Evolutionary conservation across 345 rosid genomes (phyloP).

Genomic region (Pseudoturritis turrita): DNA sequence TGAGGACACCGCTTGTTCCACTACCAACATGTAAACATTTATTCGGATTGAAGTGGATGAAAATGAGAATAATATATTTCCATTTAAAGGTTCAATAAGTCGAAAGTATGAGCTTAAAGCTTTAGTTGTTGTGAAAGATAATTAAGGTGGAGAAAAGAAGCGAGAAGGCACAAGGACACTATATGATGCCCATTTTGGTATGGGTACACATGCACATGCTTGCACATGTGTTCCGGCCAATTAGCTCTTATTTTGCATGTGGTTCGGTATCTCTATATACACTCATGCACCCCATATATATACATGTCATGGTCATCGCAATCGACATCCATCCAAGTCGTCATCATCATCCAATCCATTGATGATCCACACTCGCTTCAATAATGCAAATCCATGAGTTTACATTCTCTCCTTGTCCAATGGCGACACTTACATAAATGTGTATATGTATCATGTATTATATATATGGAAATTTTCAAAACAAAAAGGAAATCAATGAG

Average conservation of each 20-base stretch:
- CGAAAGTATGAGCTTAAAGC: conserved; percentile 4
- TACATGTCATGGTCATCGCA: conserved; percentile 21
- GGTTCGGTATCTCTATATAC: conserved; percentile 26
- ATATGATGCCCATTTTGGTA: conserved; percentile 33
- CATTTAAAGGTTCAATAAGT: background rate
- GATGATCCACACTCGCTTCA: conserved; percentile 4
- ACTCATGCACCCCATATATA: conserved; percentile 14
- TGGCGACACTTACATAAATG: background rate
- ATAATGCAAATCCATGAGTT: conserved; percentile 20
- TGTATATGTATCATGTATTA: background rate
- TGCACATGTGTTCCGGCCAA: conserved; percentile 36
- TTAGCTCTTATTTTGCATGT: conserved; percentile 32
- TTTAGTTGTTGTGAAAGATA: conserved; percentile 24
- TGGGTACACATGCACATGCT: conserved; percentile 31
- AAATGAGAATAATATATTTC: background rate
- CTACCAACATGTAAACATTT: background rate
- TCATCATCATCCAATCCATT: conserved; percentile 14
- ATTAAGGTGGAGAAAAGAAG: conserved; percentile 27
- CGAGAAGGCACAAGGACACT: conserved; percentile 29
- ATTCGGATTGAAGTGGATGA: background rate
- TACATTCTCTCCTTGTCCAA: conserved; percentile 11
- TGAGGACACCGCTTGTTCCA: background rate
- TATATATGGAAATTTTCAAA: background rate
- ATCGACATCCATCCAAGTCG: conserved; percentile 16
- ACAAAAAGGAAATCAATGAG: background rate